These are phyloP conservation scores for Daedalea quercina DNA, from an alignment of 768 basidiomycete genomes.

Conservation along the genomic window DNA sequence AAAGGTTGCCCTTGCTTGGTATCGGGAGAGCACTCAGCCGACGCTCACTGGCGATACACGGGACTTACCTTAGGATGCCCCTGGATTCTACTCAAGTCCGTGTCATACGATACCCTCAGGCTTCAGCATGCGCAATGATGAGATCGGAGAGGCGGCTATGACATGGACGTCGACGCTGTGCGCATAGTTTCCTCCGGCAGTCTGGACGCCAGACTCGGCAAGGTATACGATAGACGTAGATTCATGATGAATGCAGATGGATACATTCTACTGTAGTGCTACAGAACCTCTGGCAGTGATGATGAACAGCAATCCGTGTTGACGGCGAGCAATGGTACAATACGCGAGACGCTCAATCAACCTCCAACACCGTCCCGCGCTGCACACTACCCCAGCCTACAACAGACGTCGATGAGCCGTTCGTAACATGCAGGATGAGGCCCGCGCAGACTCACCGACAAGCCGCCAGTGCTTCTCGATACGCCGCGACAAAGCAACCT, in stretches of 20 bases:
- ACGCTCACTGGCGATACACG: too few species aligned
- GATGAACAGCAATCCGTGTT: neutral
- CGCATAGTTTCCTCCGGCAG: too few species aligned
- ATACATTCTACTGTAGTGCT: neutral
- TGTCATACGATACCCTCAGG: too few species aligned
- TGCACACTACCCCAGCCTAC: constrained; percentile 75
- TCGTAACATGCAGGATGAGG: neutral
- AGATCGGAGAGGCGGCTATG: too few species aligned
- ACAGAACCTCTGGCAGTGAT: neutral
- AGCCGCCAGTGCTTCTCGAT: constrained; percentile 99
- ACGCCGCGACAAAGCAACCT: constrained; percentile 89
- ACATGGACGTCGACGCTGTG: too few species aligned
- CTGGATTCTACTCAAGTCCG: too few species aligned
- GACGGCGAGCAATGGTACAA: neutral
- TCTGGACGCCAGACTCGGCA: too few species aligned
- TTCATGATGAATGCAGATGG: neutral
- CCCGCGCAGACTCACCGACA: constrained; percentile 78
- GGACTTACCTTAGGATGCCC: too few species aligned
- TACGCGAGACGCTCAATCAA: constrained; percentile 38
- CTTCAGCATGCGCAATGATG: too few species aligned
- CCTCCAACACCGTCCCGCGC: constrained; percentile 75
- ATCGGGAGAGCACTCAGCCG: too few species aligned
- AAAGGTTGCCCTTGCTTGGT: too few species aligned
- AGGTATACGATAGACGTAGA: too few species aligned
- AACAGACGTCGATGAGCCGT: neutral